These are phyloP conservation scores for Dillenia suffruticosa DNA, from an alignment of 164 flowering plant genomes.

Conservation along the genomic window DNA sequence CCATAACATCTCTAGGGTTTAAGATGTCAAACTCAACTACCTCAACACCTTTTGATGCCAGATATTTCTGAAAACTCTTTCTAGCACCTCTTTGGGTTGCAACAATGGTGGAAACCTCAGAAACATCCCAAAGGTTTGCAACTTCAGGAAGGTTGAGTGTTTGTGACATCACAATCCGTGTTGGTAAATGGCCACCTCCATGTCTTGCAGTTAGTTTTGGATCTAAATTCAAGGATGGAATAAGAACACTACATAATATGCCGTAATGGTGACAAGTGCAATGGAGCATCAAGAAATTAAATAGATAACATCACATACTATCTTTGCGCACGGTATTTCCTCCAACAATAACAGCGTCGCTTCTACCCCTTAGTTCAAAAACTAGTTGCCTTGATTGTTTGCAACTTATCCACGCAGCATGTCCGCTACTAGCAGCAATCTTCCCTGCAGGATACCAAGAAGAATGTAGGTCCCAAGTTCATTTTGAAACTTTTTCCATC, in stretches of 20 bases:
- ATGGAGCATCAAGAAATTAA: too few species aligned
- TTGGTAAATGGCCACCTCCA: slow-evolving; percentile 87
- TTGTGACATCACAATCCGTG: slow-evolving; percentile 83
- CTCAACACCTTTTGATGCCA: slow-evolving; percentile 96
- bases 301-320: too few species aligned
- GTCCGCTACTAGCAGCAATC: slow-evolving; percentile 93
- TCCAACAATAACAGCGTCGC: too few species aligned
- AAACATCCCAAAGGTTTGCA: slow-evolving; percentile 84
- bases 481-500: too few species aligned
- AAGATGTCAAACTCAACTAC: slow-evolving; percentile 93
- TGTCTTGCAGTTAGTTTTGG: slow-evolving; percentile 68
- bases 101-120: slow-evolving; percentile 85
- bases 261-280: too few species aligned
- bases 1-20: slow-evolving; percentile 83
- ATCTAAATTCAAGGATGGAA: too few species aligned
- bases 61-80: slow-evolving; percentile 75
- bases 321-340: too few species aligned
- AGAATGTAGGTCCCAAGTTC: too few species aligned
- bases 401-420: slow-evolving; percentile 97
- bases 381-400: slow-evolving; percentile 71
- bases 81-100: slow-evolving; percentile 93
- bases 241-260: too few species aligned
- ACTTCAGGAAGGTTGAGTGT: slow-evolving; percentile 90
- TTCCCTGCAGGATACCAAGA: slow-evolving; percentile 46
- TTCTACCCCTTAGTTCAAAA: slow-evolving; percentile 28